Base-by-base conservation (phyloP, 371 early-diverging fungal species). In the Lichtheimia hyalospora region DNA sequence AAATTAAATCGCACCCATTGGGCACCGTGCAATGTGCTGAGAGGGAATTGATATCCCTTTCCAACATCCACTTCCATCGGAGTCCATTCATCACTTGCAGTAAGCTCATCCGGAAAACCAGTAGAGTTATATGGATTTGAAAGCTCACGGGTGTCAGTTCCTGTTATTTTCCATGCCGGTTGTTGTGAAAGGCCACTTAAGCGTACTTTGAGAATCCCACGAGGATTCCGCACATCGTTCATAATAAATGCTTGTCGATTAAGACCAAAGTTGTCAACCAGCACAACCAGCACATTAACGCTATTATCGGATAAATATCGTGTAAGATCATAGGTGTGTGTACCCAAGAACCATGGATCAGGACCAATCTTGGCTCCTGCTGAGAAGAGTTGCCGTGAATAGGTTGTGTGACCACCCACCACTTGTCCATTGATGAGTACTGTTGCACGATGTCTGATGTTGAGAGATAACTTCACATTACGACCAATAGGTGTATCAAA, bases 241-340 rank as follows among this genome's bases (percentile, higher is more conserved):
- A 89, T 78, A 4, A 89, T 79, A 51, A 87, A 82, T 1, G 92
- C 84, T 59, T 88, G 88, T n/a, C 92, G 79, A 55, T 78, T 82
- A 43, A 92, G 62, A 1, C 95, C 95, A 70, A 85, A 89, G 52
- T 87, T 90, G 50, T 92, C 93, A n/a, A 92, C 84, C 1, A 92
- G 63, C 3, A 91, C 63, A 27, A 89, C 61, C 3, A 92, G 61
- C 34, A 83, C 80, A 59, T 92, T 87, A 2, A 86, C 57, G 6
- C 68, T 62, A 25, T 63, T 44, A 12, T 53, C 64, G 10, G 65
- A 64, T 0, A 76, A 53, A 49, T 65, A 66, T 15, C 65, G 68
- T 0, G 73, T 63, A 14, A 79, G 63, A 10, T 72, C 63, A 60
- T 88, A 89, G 3, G 73, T 77, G 3, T 74, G 58, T 34, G 69